Percentiles rank a stretch among this genome's conserved stretches.
phyloP scores from a whole-genome alignment of 805 yeast species.

The Middelhovenomyces tepae region DNA sequence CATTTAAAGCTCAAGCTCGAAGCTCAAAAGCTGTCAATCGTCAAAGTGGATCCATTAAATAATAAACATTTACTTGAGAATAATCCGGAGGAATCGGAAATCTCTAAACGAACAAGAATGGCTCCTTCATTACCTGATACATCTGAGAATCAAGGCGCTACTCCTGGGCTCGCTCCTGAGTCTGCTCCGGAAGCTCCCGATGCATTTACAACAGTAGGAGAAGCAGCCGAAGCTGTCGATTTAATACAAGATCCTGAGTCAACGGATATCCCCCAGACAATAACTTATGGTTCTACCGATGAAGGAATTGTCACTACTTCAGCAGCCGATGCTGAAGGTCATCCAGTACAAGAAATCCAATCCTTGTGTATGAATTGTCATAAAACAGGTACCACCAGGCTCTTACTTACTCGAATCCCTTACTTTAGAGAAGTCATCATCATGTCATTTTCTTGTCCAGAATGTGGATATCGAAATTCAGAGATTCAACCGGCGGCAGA shows the following conservation, averaged over 20 bases:
- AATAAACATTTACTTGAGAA: too few species aligned
- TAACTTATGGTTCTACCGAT: constrained; percentile 15
- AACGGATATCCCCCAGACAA: too few species aligned
- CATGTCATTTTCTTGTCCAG: constrained; percentile 94
- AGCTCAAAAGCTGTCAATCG: too few species aligned
- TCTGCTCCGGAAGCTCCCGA: too few species aligned
- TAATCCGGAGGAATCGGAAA: too few species aligned
- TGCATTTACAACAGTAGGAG: constrained; percentile 39
- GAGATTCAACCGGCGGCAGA: constrained; percentile 95
- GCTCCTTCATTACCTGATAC: too few species aligned
- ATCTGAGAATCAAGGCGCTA: too few species aligned
- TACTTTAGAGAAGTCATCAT: constrained; percentile 81
- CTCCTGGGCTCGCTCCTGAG: too few species aligned
- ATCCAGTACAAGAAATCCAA: constrained; percentile 91
- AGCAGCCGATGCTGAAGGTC: constrained; percentile 76
- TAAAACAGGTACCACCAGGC: constrained; percentile 71
- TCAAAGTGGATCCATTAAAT: too few species aligned
- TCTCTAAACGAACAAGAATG: too few species aligned
- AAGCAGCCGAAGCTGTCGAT: constrained; percentile 42
- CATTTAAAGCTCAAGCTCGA: too few species aligned
- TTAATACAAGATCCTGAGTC: constrained; percentile 10
- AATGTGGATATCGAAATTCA: constrained; percentile 82
- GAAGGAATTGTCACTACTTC: constrained; percentile 58
- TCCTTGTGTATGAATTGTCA: constrained; percentile 95
- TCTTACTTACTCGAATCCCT: constrained; percentile 84